A percentile compares a stretch with the other conserved stretches of the same genome.
Evolutionary conservation across 305 asterid genomes (phyloP).

Genomic region (Striga hermonthica): DNA sequence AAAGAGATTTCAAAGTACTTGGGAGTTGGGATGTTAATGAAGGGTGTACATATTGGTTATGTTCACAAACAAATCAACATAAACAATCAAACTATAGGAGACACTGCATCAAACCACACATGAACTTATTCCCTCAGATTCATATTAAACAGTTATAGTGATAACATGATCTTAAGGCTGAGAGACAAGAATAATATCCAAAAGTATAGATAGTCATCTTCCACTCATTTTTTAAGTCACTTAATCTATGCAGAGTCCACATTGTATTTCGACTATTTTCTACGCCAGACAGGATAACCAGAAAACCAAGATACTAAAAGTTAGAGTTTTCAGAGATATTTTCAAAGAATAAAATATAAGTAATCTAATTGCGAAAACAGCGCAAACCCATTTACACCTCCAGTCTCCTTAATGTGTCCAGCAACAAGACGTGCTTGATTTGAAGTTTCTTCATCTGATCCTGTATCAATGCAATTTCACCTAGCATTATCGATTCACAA

Average conservation of each 20-base stretch:
- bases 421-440: constrained; percentile 77
- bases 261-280: background rate
- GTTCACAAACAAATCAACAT: constrained; percentile 18
- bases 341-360: constrained; percentile 11
- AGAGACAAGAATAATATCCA: background rate
- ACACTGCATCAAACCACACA: background rate
- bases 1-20: background rate
- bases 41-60: too few species aligned
- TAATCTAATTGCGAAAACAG: constrained; percentile 10
- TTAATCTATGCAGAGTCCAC: background rate
- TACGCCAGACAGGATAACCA: constrained; percentile 20
- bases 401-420: constrained; percentile 82
- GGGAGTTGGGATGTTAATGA: background rate
- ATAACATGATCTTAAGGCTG: background rate
- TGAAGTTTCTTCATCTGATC: constrained; percentile 78
- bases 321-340: constrained; percentile 12
- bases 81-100: constrained; percentile 24
- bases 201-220: background rate
- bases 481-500: constrained; percentile 78
- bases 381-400: constrained; percentile 50
- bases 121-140: background rate
- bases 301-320: constrained; percentile 7
- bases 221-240: background rate
- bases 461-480: constrained; percentile 80
- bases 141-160: too few species aligned